Evolutionary conservation across 2,329 filamentous ascomycete genomes (phyloP), one percentile per base, ranked within the genome.

Genomic region (Camillea tinctor): DNA sequence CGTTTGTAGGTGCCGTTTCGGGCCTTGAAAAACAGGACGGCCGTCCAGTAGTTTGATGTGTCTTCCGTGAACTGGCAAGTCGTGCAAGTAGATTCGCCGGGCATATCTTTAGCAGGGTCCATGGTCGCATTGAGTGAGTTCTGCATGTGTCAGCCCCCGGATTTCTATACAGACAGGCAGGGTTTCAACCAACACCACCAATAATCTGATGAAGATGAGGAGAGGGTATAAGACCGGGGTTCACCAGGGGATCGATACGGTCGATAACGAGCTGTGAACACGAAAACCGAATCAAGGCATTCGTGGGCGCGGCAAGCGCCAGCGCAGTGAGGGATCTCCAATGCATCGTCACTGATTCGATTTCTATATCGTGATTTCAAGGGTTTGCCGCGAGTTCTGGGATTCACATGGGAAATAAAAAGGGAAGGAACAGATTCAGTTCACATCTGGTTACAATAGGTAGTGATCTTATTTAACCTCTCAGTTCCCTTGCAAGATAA

Each of bases 191-290:
- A 23, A 70, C 68, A 20, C 71, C 71, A 36, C 71, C 71, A n/a
- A 70, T 71, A 52, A 72, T 69, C 54, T 72, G 70, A 57, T 72
- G 70, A 6, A 72, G 66, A 60, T 72, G 70, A 8, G 70, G 68
- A 8, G 69, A 71, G 11, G 68, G 70, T 13, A 44, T 59, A 40
- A 71, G 62, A 13, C 68, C 69, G 17, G 69, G 69, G 36, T 69
- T 70, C 54, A 72, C 70, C 48, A 72, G 26, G 22, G 70, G 70
- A 52, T 72, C 69, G 53, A 72, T 66, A 52, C 69, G 69, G 51
- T 72, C 70, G 30, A 71, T 63, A 30, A 68, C 68, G 8, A 72
- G 64, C 40, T 71, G 69, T 15, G 70, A 69, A 54, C 70, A 72
- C 26, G 67, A 68, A 54, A 72, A 72, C n/a, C 70, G 66, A 52